Conservation (phyloP, 176 grass and related monocot species). For the Aegilops bicornis region DNA sequence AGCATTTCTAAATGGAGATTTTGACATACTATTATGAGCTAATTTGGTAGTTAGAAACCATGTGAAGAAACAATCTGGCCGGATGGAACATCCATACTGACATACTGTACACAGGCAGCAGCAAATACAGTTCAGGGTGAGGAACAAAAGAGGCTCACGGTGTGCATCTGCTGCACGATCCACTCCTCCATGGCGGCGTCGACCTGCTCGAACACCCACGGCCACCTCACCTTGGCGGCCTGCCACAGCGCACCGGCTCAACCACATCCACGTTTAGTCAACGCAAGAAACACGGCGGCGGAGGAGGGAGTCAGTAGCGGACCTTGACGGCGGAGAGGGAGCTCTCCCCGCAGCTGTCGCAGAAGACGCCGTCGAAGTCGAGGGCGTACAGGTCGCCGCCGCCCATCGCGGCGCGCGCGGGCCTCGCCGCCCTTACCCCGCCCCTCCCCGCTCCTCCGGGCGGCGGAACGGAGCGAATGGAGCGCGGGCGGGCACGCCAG, state of each 20-base stretch:
- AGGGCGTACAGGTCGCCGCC: conserved; percentile 77
- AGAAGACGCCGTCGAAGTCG: conserved; percentile 92
- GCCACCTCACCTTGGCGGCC: conserved; percentile 91
- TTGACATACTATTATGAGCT: too few species aligned
- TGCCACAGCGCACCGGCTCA: conserved; percentile 5
- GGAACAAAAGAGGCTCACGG: conserved; percentile 31
- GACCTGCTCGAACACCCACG: conserved; percentile 61
- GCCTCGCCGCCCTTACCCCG: not conserved
- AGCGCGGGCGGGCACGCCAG: too few species aligned
- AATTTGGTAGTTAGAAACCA: too few species aligned
- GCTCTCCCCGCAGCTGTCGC: conserved; percentile 97
- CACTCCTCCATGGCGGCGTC: conserved; percentile 61
- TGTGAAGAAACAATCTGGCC: too few species aligned
- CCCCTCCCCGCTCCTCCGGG: not conserved
- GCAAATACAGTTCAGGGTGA: not conserved
- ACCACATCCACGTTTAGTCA: not conserved
- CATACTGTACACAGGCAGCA: not conserved
- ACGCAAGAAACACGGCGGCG: not conserved
- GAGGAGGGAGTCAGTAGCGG: not conserved
- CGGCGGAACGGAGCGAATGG: not conserved
- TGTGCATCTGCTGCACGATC: conserved; percentile 91
- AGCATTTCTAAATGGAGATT: not conserved
- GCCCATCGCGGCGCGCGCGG: conserved; percentile 29
- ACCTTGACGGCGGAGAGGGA: conserved; percentile 91
- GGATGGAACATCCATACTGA: not conserved